Base-by-base conservation (phyloP, 495 filamentous ascomycete species). In the Hyaloscypha variabilis region DNA sequence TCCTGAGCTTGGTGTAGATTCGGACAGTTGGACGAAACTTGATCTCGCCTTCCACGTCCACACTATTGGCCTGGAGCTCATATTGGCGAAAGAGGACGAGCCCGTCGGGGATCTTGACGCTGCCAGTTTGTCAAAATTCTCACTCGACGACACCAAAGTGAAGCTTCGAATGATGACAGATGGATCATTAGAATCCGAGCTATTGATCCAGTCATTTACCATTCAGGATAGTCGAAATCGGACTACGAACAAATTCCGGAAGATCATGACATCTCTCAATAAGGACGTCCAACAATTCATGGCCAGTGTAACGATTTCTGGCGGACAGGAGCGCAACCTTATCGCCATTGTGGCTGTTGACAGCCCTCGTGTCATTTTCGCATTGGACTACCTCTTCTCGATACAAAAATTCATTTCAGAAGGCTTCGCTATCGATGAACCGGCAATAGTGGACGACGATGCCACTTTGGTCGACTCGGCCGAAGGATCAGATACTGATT, bases 201-300 rank as follows among this genome's bases (percentile, higher is more conserved):
- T 99, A 26, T 79, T 97, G 56, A 92, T 98, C 28, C 90, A 97
- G 65, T 95, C 95, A 0, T 96, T 99, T 74, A 96, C 94, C 0
- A 97, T 98, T 68, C 86, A 88, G 54, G 95, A 99, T 72, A 97
- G 90, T 67, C 88, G 95, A 56, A 87, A 85, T 29, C 82, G 86
- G 53, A 93, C 95, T 66, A 91, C 88, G 8, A 98, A 97, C 76
- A 97, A 97, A 75, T 99, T 94, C 83, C 86, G 92, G 51, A 96
- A 96, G 74, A 97, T 98, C 76, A 98, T 99, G 95, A 94, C 94
- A 25, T 87, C 96, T 67, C 91, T 93, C 71, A 98, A 97, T 74
- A 91, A 92, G 66, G 89, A 90, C 58, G 93, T 95, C 11, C 91
- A 96, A 72, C 95, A 98, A 77, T 96, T 98, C 73, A 98, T 99